phyloP scores from a whole-genome alignment of 495 filamentous ascomycete species.

The Penicillium samsonianum region DNA sequence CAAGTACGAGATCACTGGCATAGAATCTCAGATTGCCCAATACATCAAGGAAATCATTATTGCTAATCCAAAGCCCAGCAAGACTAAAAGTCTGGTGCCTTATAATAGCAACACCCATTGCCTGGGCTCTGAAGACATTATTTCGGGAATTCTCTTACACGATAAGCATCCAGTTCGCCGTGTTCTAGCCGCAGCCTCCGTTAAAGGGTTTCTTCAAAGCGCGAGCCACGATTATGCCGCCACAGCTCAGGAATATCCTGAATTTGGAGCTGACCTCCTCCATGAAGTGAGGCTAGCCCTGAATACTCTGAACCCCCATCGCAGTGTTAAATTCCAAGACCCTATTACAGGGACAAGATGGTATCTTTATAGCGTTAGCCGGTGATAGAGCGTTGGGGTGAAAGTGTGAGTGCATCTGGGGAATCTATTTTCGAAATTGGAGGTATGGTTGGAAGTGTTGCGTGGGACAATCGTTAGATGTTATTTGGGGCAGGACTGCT shows the following conservation, averaged over 20 bases:
- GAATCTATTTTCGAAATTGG: too few relatives aligned
- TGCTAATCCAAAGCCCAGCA: not conserved
- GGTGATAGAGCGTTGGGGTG: too few relatives aligned
- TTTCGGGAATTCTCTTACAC: constrained; percentile 22
- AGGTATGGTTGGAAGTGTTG: too few relatives aligned
- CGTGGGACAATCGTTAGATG: too few relatives aligned
- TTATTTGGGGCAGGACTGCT: too few relatives aligned
- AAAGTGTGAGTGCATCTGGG: too few relatives aligned
- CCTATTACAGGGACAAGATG: not conserved
- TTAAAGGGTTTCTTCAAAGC: constrained; percentile 22
- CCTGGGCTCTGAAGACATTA: constrained; percentile 6
- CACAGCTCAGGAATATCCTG: constrained; percentile 18
- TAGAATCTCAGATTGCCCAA: constrained; percentile 25
- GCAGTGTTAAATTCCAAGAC: not conserved
- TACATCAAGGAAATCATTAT: constrained; percentile 24
- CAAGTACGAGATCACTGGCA: constrained; percentile 20
- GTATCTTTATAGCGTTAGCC: too few relatives aligned
- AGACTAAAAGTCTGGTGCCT: constrained; percentile 21
- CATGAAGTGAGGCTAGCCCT: constrained; percentile 18
- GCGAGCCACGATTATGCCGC: constrained; percentile 20
- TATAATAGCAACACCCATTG: constrained; percentile 14
- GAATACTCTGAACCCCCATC: not conserved
- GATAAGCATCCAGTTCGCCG: constrained; percentile 25
- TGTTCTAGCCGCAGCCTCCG: constrained; percentile 25
- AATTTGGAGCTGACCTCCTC: constrained; percentile 30